phyloP scores from a whole-genome alignment of 495 filamentous ascomycete species.

The Glonium stellatum region DNA sequence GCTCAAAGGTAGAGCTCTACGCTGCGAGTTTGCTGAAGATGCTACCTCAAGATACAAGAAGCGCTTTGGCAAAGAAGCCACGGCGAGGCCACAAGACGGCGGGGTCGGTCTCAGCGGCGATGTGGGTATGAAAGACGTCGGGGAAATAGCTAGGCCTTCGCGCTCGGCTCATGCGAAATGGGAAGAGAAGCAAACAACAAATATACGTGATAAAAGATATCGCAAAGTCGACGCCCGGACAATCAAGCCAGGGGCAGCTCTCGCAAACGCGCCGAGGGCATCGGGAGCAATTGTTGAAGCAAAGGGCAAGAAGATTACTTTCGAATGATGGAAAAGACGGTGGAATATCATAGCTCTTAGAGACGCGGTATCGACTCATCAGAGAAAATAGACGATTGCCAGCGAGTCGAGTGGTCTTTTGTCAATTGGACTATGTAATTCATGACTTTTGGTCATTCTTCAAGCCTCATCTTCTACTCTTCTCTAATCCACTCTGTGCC shows the following conservation, averaged over 20 bases:
- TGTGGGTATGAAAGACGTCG: background rate
- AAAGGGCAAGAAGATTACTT: conserved; percentile 78
- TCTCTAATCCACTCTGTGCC: conserved; percentile 31
- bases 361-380: too few relatives aligned
- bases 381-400: background rate
- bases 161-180: background rate
- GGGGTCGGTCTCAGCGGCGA: conserved; percentile 27
- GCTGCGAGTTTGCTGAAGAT: conserved; percentile 92
- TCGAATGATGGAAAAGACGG: conserved; percentile 47
- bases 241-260: conserved; percentile 37
- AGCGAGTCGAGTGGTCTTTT: too few relatives aligned
- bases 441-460: too few relatives aligned
- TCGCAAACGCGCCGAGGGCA: conserved; percentile 45
- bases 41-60: conserved; percentile 81
- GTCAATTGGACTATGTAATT: too few relatives aligned
- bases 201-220: conserved; percentile 10
- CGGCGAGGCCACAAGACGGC: conserved; percentile 35
- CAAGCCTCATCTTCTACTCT: conserved; percentile 20
- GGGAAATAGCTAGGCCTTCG: conserved; percentile 5
- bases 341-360: background rate
- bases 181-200: conserved; percentile 2
- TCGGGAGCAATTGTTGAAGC: conserved; percentile 72
- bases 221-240: conserved; percentile 32
- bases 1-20: conserved; percentile 67
- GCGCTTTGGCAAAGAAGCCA: conserved; percentile 69